Base-by-base conservation (phyloP, 768 basidiomycete species). In the Galerina sulciceps region DNA sequence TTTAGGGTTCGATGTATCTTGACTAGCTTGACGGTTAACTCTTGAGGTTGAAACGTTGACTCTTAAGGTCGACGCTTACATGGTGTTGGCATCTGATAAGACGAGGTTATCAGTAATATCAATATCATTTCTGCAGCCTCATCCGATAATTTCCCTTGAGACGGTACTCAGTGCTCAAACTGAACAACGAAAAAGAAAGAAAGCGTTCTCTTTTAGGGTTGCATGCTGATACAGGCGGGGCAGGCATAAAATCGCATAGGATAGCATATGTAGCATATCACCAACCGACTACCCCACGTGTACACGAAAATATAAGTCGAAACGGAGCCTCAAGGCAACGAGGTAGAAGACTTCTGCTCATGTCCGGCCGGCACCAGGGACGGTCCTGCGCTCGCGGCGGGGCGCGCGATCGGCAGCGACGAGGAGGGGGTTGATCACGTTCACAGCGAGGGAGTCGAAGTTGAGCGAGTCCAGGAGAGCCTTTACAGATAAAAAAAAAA, bases 381-480 rank as follows among this genome's bases (percentile, higher is more conserved):
- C 93, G 67, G 75, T 86, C 71, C 90, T 83, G 71, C 90, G 83
- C 75, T 91, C 89, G 65, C 91, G 83, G 62, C 91, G 83, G 23
- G 83, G 85, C 10, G 81, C 81, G 63, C 92, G 89, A 71, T 93
- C 91, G 0, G 88, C 85, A 40, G 77, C 80, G 20, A 84, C 85
- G 53, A 87, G 75, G 42, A 89, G 81, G 59, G 88, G 89, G 37
- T 71, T 75, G 55, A 87, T 83, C 63, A 95, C 85, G 60, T 67
- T 88, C 75, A 93, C 90, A 52, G 82, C 73, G 76, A 99, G 88
- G n/a, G 83, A 83, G 75, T 97, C 97, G 77, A 99, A 95, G 86
- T 97, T 96, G 75, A 99, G 87, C 36, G 89, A 79, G 61, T 86
- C 84, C 69, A 99, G 90, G 71, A 99, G 90, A 55, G 87, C 92